Conservation (phyloP, 306 rosid species). For the Trifolium repens region DNA sequence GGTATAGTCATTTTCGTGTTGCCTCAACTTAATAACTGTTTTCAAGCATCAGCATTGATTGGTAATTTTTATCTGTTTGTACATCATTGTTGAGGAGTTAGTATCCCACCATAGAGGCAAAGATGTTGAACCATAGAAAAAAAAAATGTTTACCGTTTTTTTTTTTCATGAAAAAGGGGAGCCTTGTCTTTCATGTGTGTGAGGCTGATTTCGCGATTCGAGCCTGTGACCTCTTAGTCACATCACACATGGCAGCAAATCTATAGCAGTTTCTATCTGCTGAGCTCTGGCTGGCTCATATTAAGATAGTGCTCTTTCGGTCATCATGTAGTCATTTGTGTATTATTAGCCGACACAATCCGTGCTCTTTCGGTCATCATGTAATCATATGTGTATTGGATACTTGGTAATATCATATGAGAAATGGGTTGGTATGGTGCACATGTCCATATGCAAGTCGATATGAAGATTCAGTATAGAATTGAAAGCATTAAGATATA, state of each 20-base stretch:
- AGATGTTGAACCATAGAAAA: constrained; percentile 18
- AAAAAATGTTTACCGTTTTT: background rate
- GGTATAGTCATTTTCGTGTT: constrained; percentile 20
- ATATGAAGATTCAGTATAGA: background rate
- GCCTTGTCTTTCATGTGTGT: background rate
- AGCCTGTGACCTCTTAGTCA: constrained; percentile 5
- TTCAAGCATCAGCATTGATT: constrained; percentile 10
- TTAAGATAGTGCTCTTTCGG: constrained; percentile 29
- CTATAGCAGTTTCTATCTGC: constrained; percentile 27
- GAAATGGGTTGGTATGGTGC: background rate
- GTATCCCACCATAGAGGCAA: constrained; percentile 7
- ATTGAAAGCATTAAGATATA: background rate
- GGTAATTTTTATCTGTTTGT: constrained; percentile 31
- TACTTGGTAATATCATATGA: constrained; percentile 25
- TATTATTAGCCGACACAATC: background rate
- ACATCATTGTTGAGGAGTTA: constrained; percentile 34
- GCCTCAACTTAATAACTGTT: constrained; percentile 26
- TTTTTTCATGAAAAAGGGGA: background rate
- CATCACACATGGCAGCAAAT: background rate
- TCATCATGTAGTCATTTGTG: constrained; percentile 26
- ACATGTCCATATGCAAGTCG: background rate
- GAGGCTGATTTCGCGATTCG: background rate
- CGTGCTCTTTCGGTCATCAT: constrained; percentile 21
- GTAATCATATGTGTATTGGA: constrained; percentile 28
- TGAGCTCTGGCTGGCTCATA: constrained; percentile 1